Percentiles rank a stretch among this genome's conserved stretches.
phyloP scores from a whole-genome alignment of 2,329 filamentous ascomycete genomes.

The Botryotinia globosa region DNA sequence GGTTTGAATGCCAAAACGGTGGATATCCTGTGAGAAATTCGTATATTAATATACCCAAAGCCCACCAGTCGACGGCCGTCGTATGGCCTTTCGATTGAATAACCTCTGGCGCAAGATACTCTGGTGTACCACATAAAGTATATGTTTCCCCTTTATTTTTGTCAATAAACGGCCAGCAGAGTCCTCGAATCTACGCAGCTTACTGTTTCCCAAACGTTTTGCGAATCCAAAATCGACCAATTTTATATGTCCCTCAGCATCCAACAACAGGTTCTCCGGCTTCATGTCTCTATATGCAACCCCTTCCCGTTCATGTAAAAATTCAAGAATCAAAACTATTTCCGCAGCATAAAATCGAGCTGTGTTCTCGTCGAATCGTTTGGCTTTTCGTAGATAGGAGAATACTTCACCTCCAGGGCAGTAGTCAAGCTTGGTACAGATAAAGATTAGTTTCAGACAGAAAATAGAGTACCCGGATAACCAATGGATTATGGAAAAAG shows the following conservation, averaged over 20 bases:
- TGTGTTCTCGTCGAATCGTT: conserved; percentile 74
- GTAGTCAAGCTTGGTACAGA: conserved; percentile 61
- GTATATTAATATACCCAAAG: conserved; percentile 77
- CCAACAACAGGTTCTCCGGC: conserved; percentile 78
- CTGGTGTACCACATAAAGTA: conserved; percentile 78
- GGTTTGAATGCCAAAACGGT: conserved; percentile 83
- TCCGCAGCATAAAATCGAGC: conserved; percentile 82
- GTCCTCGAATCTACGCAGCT: conserved; percentile 25
- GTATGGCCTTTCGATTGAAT: conserved; percentile 78
- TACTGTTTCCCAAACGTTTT: conserved; percentile 67
- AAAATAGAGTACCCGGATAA: background rate
- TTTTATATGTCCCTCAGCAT: conserved; percentile 75
- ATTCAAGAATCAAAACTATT: conserved; percentile 78
- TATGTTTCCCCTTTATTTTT: conserved; percentile 49
- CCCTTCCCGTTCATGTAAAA: conserved; percentile 73
- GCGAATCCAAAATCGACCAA: conserved; percentile 84
- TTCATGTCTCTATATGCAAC: conserved; percentile 81
- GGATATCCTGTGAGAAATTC: conserved; percentile 83
- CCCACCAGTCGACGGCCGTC: conserved; percentile 84
- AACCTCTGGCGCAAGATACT: conserved; percentile 81
- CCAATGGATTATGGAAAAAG: background rate
- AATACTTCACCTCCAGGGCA: conserved; percentile 83
- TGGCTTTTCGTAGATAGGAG: conserved; percentile 73
- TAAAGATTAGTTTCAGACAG: background rate
- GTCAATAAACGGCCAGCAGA: conserved; percentile 13